Evolutionary conservation across 2,329 filamentous ascomycete genomes (phyloP).

Genomic region (Aspergillus neotritici): DNA sequence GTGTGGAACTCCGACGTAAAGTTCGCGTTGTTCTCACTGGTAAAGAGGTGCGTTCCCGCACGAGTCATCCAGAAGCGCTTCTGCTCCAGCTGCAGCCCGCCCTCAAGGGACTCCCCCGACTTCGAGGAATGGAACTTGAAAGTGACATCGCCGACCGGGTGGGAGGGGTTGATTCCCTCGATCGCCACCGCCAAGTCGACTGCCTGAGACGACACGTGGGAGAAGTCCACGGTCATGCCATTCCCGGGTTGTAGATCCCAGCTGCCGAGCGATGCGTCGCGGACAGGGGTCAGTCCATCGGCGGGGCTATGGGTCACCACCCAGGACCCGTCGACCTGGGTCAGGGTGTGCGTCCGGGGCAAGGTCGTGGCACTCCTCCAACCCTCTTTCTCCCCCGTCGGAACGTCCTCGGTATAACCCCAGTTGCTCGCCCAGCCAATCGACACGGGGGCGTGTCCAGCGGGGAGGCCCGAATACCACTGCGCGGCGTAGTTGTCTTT

Average conservation of each 20-base stretch:
- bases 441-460: conserved; percentile 39
- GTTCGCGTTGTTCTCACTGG: conserved; percentile 41
- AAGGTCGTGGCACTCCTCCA: conserved; percentile 51
- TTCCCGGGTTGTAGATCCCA: conserved; percentile 31
- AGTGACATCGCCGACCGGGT: conserved; percentile 41
- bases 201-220: conserved; percentile 45
- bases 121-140: conserved; percentile 50
- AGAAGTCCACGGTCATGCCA: conserved; percentile 48
- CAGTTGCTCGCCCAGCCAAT: conserved; percentile 57
- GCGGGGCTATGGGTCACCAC: conserved; percentile 49
- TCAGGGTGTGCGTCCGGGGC: conserved; percentile 49
- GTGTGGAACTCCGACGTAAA: conserved; percentile 52
- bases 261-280: conserved; percentile 32
- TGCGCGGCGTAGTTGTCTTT: conserved; percentile 46
- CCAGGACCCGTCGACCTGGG: conserved; percentile 47
- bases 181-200: conserved; percentile 53
- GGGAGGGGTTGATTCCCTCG: conserved; percentile 35
- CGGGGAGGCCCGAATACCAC: conserved; percentile 48
- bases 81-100: conserved; percentile 48
- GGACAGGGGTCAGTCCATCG: conserved; percentile 42
- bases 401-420: conserved; percentile 52
- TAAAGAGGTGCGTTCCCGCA: conserved; percentile 45
- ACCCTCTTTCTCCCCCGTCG: conserved; percentile 48
- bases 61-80: conserved; percentile 50
- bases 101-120: conserved; percentile 46